These are phyloP conservation scores for Fusarium decemcellulare DNA, from an alignment of 2,329 filamentous ascomycete species.

Conservation along the genomic window DNA sequence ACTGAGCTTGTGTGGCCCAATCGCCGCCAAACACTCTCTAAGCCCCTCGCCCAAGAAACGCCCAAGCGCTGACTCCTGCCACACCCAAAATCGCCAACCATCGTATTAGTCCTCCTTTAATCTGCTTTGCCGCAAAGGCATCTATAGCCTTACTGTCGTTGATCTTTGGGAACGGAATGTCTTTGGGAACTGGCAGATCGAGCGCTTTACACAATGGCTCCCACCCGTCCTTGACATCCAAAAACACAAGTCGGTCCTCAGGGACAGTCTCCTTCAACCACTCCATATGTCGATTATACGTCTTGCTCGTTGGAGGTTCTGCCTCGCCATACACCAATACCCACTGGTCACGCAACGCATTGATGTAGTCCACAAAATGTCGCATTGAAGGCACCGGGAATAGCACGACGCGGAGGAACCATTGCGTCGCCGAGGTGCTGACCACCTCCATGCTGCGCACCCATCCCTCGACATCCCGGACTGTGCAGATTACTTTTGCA, in stretches of 20 bases:
- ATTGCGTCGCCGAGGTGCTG: conserved; percentile 3
- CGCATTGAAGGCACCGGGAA: conserved; percentile 29
- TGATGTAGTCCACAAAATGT: conserved; percentile 29
- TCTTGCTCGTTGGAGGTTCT: conserved; percentile 8
- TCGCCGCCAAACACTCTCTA: neutral
- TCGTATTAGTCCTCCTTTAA: neutral
- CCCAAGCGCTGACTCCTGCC: neutral
- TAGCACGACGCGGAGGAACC: conserved; percentile 36
- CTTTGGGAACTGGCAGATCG: neutral
- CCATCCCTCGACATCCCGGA: conserved; percentile 36
- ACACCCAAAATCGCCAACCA: neutral
- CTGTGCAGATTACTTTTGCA: conserved; percentile 38
- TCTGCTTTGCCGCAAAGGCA: neutral
- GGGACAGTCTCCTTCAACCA: conserved; percentile 37
- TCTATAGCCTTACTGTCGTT: conserved; percentile 1
- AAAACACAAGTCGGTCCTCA: conserved; percentile 43
- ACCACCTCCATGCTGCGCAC: conserved; percentile 31
- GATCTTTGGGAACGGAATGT: neutral
- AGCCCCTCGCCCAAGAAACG: neutral
- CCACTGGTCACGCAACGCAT: conserved; percentile 16
- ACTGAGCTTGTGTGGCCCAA: too few relatives aligned
- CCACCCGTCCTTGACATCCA: conserved; percentile 50
- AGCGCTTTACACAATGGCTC: conserved; percentile 51
- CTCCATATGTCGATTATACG: conserved; percentile 17
- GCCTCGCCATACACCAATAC: conserved; percentile 15